These are phyloP conservation scores for Metarhizium sp. DNA, from an alignment of 2,329 filamentous ascomycete genomes.

Conservation along the genomic window DNA sequence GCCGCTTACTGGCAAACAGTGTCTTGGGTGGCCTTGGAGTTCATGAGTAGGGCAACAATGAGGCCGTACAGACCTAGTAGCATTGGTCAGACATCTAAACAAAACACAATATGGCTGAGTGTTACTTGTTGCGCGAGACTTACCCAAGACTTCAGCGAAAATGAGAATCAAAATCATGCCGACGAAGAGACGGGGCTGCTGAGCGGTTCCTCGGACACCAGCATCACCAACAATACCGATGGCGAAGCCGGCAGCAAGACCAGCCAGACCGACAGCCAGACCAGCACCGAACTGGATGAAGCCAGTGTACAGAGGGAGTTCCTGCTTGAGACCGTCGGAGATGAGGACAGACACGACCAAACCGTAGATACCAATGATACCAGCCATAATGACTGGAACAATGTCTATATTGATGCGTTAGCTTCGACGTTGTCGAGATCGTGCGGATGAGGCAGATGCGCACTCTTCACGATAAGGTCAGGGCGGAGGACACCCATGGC, in stretches of 20 bases:
- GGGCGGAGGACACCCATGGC: constrained; percentile 97
- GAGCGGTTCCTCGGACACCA: constrained; percentile 77
- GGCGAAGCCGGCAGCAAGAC: constrained; percentile 76
- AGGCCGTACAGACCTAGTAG: constrained; percentile 86
- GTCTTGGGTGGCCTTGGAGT: constrained; percentile 73
- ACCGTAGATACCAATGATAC: constrained; percentile 99
- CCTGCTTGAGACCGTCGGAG: constrained; percentile 67
- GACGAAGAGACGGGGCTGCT: constrained; percentile 81
- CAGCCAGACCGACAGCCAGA: constrained; percentile 71
- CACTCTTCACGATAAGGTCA: constrained; percentile 99
- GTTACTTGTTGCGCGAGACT: background rate
- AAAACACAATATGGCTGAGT: background rate
- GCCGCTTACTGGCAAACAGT: constrained; percentile 42
- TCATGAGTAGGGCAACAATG: constrained; percentile 98
- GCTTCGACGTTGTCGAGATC: constrained; percentile 2
- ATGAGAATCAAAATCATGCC: constrained; percentile 99
- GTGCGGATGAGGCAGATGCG: constrained; percentile 22
- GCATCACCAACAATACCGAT: constrained; percentile 85
- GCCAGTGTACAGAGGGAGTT: constrained; percentile 66
- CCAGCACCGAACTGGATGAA: constrained; percentile 83
- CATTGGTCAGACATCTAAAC: constrained; percentile 13
- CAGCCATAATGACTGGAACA: constrained; percentile 99
- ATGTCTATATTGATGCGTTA: constrained; percentile 57
- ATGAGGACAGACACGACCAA: constrained; percentile 83
- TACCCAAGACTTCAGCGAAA: constrained; percentile 98